Base-by-base conservation (phyloP, 495 filamentous ascomycete genomes). In the Hyphodiscus hymeniophilus region DNA sequence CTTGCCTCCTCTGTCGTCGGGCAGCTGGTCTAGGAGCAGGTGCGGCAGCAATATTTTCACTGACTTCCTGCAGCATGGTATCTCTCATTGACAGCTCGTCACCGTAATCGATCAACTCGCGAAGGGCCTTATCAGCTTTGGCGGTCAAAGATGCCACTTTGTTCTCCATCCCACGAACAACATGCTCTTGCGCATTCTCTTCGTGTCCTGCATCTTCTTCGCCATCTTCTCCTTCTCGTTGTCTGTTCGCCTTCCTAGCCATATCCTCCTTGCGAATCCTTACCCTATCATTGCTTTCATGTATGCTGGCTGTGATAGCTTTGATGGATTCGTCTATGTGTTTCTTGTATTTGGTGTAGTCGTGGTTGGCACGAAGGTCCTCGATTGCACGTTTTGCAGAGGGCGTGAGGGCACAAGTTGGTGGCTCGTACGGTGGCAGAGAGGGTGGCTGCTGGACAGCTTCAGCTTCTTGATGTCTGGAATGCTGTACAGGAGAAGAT, bases 361-460 rank as follows among this genome's bases (percentile, higher is more conserved):
- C 54, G 44, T 63, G 46, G 36, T 51, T 47, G 7, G 45, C 47
- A 23, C 55, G 47, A 8, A 76, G 50, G 11, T 63, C 47, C 8
- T 58, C 45, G 5, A 76, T 55, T 0, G 50, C 53, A 15, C 54
- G 55, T 44, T 59, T 65, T 7, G 58, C 56, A 2, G 47, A 36
- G 3, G 57, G 48, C 38, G 60, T 61, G 43, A 77, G 73, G 10
- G 80, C 71, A 26, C 66, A 72, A 15, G 68, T 55, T 11, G 74
- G 79, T 1, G 73, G 58, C 52, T 85, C 69, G 61, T 87, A 86
- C 7, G 66, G 56, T 3, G 81, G 82, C 7, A 83, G 63, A 0
- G 66, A 58, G 11, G 63, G 58, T 22, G 59, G 48, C 18, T 42
- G 48, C 33, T 23, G 45, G 15, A 6, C 32, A 3, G 15, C 31